Evolutionary conservation across 352 stramenopile genomes (phyloP).

Genomic region (Globisporangium iwayamae): DNA sequence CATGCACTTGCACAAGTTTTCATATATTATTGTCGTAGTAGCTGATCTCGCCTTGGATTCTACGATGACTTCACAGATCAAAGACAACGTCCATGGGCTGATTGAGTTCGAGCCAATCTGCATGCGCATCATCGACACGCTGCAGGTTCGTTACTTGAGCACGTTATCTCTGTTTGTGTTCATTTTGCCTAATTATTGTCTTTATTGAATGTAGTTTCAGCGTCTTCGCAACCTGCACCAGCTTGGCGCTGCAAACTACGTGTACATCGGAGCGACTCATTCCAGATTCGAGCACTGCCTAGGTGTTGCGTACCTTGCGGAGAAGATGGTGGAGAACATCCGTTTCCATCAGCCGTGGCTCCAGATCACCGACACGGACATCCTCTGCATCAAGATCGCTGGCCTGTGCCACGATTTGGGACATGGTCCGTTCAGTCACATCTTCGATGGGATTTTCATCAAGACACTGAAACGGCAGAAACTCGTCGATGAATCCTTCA

Average conservation of each 20-base stretch:
- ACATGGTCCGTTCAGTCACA: slow-evolving; percentile 79
- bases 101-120: slow-evolving; percentile 79
- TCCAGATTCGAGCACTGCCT: slow-evolving; percentile 87
- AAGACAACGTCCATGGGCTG: slow-evolving; percentile 74
- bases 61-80: slow-evolving; percentile 39
- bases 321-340: slow-evolving; percentile 84
- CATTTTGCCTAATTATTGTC: neutral
- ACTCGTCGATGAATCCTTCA: slow-evolving; percentile 27
- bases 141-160: slow-evolving; percentile 35
- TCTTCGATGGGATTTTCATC: slow-evolving; percentile 77
- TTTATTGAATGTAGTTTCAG: slow-evolving; percentile 74
- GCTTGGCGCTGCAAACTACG: slow-evolving; percentile 85
- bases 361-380: slow-evolving; percentile 67
- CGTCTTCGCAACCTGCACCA: slow-evolving; percentile 94
- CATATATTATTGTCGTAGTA: slow-evolving; percentile 2
- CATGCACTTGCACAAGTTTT: neutral
- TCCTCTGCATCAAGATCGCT: slow-evolving; percentile 78
- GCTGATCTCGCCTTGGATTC: neutral
- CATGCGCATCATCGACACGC: slow-evolving; percentile 79
- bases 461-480: slow-evolving; percentile 42
- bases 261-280: slow-evolving; percentile 87
- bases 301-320: slow-evolving; percentile 93
- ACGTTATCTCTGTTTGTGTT: neutral
- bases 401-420: slow-evolving; percentile 77
- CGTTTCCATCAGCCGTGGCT: slow-evolving; percentile 84